A percentile compares a stretch with the other conserved stretches of the same genome.
Conservation (phyloP, 495 filamentous ascomycete genomes). For the Penicillium salamii region DNA sequence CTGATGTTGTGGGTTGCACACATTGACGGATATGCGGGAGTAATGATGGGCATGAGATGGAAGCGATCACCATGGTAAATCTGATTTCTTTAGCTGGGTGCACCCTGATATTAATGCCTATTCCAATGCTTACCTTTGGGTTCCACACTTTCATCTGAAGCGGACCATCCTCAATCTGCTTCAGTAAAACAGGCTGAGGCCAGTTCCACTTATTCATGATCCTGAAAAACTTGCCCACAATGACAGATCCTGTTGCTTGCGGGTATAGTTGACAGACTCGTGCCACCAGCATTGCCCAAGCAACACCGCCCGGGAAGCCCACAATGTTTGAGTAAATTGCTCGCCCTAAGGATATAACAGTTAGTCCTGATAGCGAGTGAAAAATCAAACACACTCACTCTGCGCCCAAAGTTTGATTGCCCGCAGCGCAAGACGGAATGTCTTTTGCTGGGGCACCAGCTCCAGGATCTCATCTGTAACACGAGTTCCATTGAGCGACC, state of each 20-base stretch:
- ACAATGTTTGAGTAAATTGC: constrained; percentile 95
- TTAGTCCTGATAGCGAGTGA: neutral
- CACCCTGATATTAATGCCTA: too few species aligned
- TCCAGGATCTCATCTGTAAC: constrained; percentile 89
- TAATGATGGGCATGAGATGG: constrained; percentile 97
- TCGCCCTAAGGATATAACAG: constrained; percentile 48
- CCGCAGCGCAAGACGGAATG: constrained; percentile 82
- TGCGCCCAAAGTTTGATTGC: constrained; percentile 97
- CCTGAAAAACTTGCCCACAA: constrained; percentile 89
- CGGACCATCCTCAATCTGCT: constrained; percentile 80
- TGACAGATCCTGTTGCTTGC: constrained; percentile 77
- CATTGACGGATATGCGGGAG: constrained; percentile 93
- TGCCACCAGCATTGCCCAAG: constrained; percentile 96
- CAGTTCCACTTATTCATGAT: constrained; percentile 90
- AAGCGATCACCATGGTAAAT: constrained; percentile 75
- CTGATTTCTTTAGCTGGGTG: constrained; percentile 35
- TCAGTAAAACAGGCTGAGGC: constrained; percentile 87
- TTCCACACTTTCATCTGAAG: constrained; percentile 90
- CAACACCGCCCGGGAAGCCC: constrained; percentile 93
- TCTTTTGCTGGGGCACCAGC: constrained; percentile 82
- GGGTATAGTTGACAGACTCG: constrained; percentile 97
- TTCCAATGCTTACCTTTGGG: constrained; percentile 69
- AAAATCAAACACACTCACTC: constrained; percentile 42
- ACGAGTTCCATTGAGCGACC: constrained; percentile 88
- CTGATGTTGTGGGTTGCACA: constrained; percentile 94